Conservation (phyloP, 345 rosid species). For the Citrus inodora region DNA sequence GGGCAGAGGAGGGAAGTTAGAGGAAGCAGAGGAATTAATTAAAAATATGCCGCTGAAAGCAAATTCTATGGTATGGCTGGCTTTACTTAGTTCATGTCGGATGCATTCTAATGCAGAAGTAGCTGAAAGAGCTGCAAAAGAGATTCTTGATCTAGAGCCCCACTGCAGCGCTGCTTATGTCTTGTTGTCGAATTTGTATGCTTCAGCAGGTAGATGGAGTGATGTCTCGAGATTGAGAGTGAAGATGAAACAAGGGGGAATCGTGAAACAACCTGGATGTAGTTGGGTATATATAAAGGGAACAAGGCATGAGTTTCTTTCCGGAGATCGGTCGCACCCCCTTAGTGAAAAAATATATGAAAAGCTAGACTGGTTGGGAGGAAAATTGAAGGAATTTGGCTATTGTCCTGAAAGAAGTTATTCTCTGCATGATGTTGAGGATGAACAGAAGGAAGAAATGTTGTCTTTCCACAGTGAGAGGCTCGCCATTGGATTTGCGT, state of each 20-base stretch:
- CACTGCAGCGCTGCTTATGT: constrained; percentile 56
- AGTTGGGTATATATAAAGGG: constrained; percentile 66
- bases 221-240: constrained; percentile 54
- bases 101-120: constrained; percentile 48
- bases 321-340: constrained; percentile 55
- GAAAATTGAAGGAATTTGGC: constrained; percentile 54
- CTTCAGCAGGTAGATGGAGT: constrained; percentile 60
- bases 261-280: constrained; percentile 50
- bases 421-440: constrained; percentile 65
- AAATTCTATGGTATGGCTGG: constrained; percentile 57
- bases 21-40: constrained; percentile 63
- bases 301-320: constrained; percentile 49
- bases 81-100: constrained; percentile 73
- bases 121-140: constrained; percentile 60
- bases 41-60: constrained; percentile 46
- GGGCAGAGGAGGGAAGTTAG: constrained; percentile 59
- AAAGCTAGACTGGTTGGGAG: constrained; percentile 60
- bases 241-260: constrained; percentile 51
- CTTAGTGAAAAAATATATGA: constrained; percentile 31
- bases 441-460: constrained; percentile 68
- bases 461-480: constrained; percentile 65
- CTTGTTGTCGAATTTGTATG: constrained; percentile 61
- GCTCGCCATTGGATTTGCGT: constrained; percentile 56
- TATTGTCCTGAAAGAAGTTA: constrained; percentile 52
- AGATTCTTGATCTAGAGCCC: constrained; percentile 47